Conservation (phyloP, 768 basidiomycete genomes). For the Mycena venus region DNA sequence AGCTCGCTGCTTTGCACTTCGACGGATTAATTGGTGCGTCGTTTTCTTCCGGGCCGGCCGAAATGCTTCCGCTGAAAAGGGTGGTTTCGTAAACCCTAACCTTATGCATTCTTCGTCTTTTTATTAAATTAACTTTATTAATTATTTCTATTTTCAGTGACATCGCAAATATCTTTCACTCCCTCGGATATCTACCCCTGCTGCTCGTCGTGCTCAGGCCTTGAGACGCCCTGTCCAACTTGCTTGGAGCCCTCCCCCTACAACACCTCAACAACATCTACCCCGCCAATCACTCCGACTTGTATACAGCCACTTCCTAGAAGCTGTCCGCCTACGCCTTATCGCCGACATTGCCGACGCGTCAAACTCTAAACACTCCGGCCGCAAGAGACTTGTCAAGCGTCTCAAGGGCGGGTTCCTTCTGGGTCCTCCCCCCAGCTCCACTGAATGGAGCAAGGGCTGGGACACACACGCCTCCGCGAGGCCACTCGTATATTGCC, state of each 20-base stretch:
- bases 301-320: slow-evolving; percentile 66
- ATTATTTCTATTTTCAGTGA: slow-evolving; percentile 47
- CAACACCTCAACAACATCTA: slow-evolving; percentile 39
- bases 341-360: slow-evolving; percentile 67
- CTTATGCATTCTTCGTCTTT: neutral
- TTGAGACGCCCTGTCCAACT: slow-evolving; percentile 51
- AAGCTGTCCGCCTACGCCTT: slow-evolving; percentile 69
- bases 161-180: slow-evolving; percentile 59
- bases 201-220: slow-evolving; percentile 59
- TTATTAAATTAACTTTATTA: too few relatives aligned
- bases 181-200: slow-evolving; percentile 67
- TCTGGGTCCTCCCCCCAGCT: slow-evolving; percentile 57
- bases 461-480: slow-evolving; percentile 70
- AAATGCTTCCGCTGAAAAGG: slow-evolving; percentile 21
- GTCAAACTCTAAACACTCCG: slow-evolving; percentile 45
- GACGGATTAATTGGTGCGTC: slow-evolving; percentile 68
- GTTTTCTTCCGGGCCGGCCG: slow-evolving; percentile 11
- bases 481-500: slow-evolving; percentile 73
- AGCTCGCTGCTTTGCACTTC: slow-evolving; percentile 56
- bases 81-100: slow-evolving; percentile 37
- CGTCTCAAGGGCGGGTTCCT: slow-evolving; percentile 76
- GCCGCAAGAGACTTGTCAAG: slow-evolving; percentile 51
- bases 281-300: slow-evolving; percentile 60
- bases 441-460: slow-evolving; percentile 73
- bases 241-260: slow-evolving; percentile 46